Evolutionary conservation across 2,329 filamentous ascomycete genomes (phyloP).

Genomic region (Endoconidiophora polonica): DNA sequence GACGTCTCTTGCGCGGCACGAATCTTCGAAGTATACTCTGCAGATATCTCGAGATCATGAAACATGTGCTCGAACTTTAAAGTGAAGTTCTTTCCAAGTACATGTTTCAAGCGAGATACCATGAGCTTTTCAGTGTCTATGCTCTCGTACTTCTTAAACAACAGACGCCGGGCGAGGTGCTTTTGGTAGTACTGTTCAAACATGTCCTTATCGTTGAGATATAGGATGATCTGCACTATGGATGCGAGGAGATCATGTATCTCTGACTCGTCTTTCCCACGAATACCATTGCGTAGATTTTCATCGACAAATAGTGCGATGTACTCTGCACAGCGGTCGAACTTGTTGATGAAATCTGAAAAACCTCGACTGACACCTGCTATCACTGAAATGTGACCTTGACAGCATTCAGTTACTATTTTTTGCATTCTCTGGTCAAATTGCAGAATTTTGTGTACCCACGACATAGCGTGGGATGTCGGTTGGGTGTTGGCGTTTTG

Average conservation of each 20-base stretch:
- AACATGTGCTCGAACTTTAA: constrained; percentile 94
- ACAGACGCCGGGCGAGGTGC: constrained; percentile 71
- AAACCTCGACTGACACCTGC: constrained; percentile 76
- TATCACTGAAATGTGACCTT: constrained; percentile 59
- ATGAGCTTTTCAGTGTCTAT: constrained; percentile 89
- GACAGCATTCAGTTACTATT: constrained; percentile 59
- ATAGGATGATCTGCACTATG: constrained; percentile 73
- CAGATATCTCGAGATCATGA: constrained; percentile 73
- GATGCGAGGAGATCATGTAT: constrained; percentile 75
- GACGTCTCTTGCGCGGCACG: constrained; percentile 23
- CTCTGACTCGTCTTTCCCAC: constrained; percentile 79
- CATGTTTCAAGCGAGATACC: constrained; percentile 92
- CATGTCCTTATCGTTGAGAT: constrained; percentile 79
- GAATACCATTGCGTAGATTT: constrained; percentile 83
- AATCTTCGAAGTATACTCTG: constrained; percentile 37
- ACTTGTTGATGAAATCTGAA: constrained; percentile 85
- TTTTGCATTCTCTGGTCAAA: constrained; percentile 83
- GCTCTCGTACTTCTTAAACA: constrained; percentile 80
- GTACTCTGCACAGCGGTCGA: constrained; percentile 70
- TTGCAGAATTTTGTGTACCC: constrained; percentile 78
- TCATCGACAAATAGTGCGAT: constrained; percentile 95
- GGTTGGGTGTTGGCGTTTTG: constrained; percentile 26
- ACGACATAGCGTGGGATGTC: constrained; percentile 72
- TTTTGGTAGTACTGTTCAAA: constrained; percentile 98
- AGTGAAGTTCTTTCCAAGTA: constrained; percentile 88